Percentiles rank a stretch among this genome's conserved stretches.
Evolutionary conservation across 2,329 filamentous ascomycete genomes (phyloP).

Genomic region (Trichoderma polysporum): DNA sequence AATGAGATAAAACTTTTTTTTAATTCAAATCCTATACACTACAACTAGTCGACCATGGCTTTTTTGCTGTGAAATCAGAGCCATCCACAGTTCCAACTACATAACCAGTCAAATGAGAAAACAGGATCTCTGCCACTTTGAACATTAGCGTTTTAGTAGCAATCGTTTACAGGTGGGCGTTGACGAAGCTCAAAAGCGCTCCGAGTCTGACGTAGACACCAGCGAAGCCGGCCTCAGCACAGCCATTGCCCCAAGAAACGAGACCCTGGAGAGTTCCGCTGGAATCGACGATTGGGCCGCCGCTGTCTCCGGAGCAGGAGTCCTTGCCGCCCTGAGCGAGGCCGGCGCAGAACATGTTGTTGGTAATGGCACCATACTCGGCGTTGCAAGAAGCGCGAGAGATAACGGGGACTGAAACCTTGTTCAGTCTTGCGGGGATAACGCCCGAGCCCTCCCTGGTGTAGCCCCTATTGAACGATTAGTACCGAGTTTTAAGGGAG

Average conservation of each 20-base stretch:
- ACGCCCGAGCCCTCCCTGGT: conserved; percentile 22
- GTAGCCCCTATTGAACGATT: conserved; percentile 26
- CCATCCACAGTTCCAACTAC: background rate
- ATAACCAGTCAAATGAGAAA: background rate
- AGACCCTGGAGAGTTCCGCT: conserved; percentile 28
- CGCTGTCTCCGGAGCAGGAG: conserved; percentile 35
- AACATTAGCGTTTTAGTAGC: background rate
- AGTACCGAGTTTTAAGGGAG: background rate
- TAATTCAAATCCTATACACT: conserved; percentile 5
- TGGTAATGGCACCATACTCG: conserved; percentile 30
- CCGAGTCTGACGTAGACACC: conserved; percentile 35
- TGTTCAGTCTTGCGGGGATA: conserved; percentile 28
- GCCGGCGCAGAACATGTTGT: conserved; percentile 37
- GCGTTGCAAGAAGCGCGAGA: conserved; percentile 29
- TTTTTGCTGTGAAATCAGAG: background rate
- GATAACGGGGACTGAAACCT: conserved; percentile 35
- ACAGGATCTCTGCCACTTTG: background rate
- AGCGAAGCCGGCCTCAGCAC: conserved; percentile 28
- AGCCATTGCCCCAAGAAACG: conserved; percentile 36
- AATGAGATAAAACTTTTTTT: background rate
- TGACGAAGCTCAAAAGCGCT: conserved; percentile 29
- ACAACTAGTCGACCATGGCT: background rate
- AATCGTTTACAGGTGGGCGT: conserved; percentile 15
- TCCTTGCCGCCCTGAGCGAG: conserved; percentile 31
- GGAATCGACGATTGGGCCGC: conserved; percentile 33